phyloP scores from a whole-genome alignment of 108 stramenopile genomes.

The Cafeteria roenbergensis region DNA sequence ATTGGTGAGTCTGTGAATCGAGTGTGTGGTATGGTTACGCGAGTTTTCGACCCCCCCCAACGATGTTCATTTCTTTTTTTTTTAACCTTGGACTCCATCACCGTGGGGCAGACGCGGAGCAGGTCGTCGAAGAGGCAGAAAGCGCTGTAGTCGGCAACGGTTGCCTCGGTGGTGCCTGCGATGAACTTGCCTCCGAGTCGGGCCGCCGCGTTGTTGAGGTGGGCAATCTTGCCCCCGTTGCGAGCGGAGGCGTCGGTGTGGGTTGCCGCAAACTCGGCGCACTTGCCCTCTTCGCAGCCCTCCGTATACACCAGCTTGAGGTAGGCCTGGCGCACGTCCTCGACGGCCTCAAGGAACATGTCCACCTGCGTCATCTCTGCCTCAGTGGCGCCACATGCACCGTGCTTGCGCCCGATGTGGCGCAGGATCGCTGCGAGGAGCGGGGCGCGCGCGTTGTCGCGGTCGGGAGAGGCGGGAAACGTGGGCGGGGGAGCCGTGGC shows the following conservation, averaged over 20 bases:
- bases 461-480: too few relatives aligned
- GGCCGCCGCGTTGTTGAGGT: background rate
- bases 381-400: background rate
- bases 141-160: background rate
- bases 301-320: background rate
- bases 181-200: background rate
- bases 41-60: too few relatives aligned
- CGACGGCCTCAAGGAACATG: background rate
- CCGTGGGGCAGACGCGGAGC: background rate
- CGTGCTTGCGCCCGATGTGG: background rate
- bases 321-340: background rate
- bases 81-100: too few relatives aligned
- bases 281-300: background rate
- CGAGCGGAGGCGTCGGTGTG: background rate
- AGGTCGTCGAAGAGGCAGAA: background rate
- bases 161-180: background rate
- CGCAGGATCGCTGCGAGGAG: constrained; percentile 1
- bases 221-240: background rate
- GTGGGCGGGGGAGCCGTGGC: too few relatives aligned
- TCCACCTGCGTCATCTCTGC: background rate
- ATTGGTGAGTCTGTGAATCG: too few relatives aligned
- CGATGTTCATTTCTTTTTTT: too few relatives aligned
- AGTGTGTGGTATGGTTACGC: too few relatives aligned
- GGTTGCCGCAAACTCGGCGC: background rate
- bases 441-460: too few relatives aligned